Conservation (phyloP, 208 protist genomes). For the Angomonas deanei region DNA sequence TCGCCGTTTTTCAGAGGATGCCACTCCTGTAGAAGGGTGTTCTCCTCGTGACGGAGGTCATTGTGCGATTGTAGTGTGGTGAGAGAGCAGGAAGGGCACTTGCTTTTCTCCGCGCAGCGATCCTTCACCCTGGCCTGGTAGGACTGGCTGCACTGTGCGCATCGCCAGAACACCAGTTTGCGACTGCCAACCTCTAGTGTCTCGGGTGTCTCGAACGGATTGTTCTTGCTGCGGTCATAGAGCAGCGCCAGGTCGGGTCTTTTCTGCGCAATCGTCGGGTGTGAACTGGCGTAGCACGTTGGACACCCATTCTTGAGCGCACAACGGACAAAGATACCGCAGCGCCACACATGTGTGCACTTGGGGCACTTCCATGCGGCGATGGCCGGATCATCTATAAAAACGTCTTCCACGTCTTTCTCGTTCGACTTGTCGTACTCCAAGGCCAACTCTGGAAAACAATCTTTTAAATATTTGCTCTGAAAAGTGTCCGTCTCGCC, state of each 20-base stretch:
- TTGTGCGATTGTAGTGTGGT: constrained; percentile 17
- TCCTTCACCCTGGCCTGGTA: constrained; percentile 69
- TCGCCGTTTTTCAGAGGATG: constrained; percentile 83
- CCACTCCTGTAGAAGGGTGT: constrained; percentile 61
- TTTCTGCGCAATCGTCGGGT: constrained; percentile 22
- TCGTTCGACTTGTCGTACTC: constrained; percentile 53
- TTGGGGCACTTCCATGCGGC: constrained; percentile 49
- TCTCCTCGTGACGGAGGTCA: constrained; percentile 27
- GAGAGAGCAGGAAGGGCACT: constrained; percentile 54
- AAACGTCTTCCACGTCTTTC: constrained; percentile 26
- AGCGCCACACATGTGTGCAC: constrained; percentile 54
- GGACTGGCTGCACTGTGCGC: constrained; percentile 35
- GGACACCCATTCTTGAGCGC: constrained; percentile 64
- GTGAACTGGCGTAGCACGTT: constrained; percentile 24
- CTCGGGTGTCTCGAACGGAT: constrained; percentile 55
- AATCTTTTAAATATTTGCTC: constrained; percentile 39
- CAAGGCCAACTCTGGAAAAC: constrained; percentile 47
- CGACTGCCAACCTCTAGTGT: constrained; percentile 31
- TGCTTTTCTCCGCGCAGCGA: constrained; percentile 40
- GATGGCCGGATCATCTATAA: constrained; percentile 35
- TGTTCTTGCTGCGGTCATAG: constrained; percentile 55
- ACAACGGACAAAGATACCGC: constrained; percentile 66
- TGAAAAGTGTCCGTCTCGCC: constrained; percentile 14
- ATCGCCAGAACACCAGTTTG: constrained; percentile 48
- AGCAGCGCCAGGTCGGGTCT: constrained; percentile 45